Conservation (phyloP, 108 stramenopile genomes). For the Nannochloropsis oceanica region DNA sequence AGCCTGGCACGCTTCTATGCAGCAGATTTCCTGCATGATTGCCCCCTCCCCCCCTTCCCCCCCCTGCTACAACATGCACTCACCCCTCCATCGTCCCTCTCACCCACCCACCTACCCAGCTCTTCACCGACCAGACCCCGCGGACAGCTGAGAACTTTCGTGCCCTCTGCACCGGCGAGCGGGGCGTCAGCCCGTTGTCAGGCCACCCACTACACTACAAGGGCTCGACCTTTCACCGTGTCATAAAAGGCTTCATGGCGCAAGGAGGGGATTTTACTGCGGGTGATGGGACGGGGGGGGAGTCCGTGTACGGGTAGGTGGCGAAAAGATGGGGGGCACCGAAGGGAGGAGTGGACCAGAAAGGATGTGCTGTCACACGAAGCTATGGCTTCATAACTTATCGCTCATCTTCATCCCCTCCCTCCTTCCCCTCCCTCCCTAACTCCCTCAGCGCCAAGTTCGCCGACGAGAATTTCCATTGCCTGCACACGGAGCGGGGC, state of each 20-base stretch:
- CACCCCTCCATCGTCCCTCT: too few relatives aligned
- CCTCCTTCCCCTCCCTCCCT: not conserved
- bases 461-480: slow-evolving; percentile 40
- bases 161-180: slow-evolving; percentile 28
- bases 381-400: too few relatives aligned
- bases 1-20: too few relatives aligned
- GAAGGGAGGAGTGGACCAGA: not conserved
- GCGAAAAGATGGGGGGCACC: not conserved
- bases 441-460: slow-evolving; percentile 19
- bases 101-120: not conserved
- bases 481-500: slow-evolving; percentile 48
- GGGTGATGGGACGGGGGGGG: slow-evolving; percentile 59
- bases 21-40: too few relatives aligned
- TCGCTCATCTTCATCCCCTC: too few relatives aligned
- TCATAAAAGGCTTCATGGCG: slow-evolving; percentile 85
- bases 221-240: slow-evolving; percentile 78
- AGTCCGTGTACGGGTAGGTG: slow-evolving; percentile 45
- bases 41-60: too few relatives aligned
- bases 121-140: slow-evolving; percentile 14
- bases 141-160: slow-evolving; percentile 26
- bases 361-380: too few relatives aligned
- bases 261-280: slow-evolving; percentile 85
- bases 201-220: slow-evolving; percentile 62
- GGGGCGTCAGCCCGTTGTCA: not conserved
- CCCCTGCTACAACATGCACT: too few relatives aligned